A percentile compares a stretch with the other conserved stretches of the same genome.
phyloP scores from a whole-genome alignment of 2,329 filamentous ascomycete species.

The Nothomitra cinnamomea region DNA sequence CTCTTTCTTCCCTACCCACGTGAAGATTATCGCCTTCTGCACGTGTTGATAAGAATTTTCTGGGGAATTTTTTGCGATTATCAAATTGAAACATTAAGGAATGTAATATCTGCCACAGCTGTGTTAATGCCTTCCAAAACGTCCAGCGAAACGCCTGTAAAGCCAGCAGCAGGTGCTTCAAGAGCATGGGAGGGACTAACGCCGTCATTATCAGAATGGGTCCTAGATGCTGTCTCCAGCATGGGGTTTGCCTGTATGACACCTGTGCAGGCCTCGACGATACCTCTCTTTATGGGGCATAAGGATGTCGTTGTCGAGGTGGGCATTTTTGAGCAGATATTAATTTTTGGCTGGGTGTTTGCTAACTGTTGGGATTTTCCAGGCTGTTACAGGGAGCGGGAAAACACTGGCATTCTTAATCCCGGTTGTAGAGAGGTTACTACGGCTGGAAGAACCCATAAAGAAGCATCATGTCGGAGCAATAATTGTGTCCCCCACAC shows the following conservation, averaged over 20 bases:
- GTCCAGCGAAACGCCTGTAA: neutral
- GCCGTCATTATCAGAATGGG: slow-evolving; percentile 62
- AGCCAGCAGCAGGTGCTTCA: slow-evolving; percentile 28
- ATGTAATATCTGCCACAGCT: no score
- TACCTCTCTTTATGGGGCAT: slow-evolving; percentile 74
- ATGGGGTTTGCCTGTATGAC: slow-evolving; percentile 84
- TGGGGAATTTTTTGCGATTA: neutral
- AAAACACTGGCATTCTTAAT: slow-evolving; percentile 81
- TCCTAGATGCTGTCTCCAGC: slow-evolving; percentile 62
- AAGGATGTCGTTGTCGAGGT: slow-evolving; percentile 86
- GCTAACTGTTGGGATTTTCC: neutral
- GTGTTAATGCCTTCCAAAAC: neutral
- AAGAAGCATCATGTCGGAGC: slow-evolving; percentile 82
- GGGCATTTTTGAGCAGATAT: slow-evolving; percentile 7
- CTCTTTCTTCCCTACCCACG: no score
- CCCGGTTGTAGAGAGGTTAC: slow-evolving; percentile 64
- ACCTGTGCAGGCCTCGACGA: slow-evolving; percentile 82
- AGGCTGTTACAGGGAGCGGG: slow-evolving; percentile 78
- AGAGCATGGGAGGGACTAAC: slow-evolving; percentile 52
- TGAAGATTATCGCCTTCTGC: neutral
- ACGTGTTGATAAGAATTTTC: neutral
- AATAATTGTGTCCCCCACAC: slow-evolving; percentile 81
- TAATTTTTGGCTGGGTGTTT: slow-evolving; percentile 1
- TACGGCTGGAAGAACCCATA: slow-evolving; percentile 63
- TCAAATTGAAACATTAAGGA: no score